These are phyloP conservation scores for Pseudovirgaria hyperparasitica DNA, from an alignment of 2,329 filamentous ascomycete genomes.

Conservation along the genomic window DNA sequence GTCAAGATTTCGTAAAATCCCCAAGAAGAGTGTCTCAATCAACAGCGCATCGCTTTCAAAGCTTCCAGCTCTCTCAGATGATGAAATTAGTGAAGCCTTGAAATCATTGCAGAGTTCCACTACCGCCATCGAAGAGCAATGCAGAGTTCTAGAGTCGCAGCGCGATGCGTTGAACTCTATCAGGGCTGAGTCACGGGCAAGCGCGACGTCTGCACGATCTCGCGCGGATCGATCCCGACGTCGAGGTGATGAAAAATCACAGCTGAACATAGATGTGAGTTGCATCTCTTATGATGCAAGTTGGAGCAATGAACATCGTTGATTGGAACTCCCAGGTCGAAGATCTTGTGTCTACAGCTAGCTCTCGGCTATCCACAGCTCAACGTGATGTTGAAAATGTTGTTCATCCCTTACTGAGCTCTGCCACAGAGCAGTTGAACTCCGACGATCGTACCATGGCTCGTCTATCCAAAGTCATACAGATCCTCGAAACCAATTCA, in stretches of 20 bases:
- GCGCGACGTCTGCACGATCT: too few species aligned
- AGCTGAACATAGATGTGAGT: too few species aligned
- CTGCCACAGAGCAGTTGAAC: slow-evolving; percentile 37
- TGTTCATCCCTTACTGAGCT: slow-evolving; percentile 33
- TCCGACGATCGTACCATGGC: slow-evolving; percentile 54
- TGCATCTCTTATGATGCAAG: too few species aligned
- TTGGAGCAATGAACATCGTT: background rate
- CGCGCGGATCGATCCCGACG: too few species aligned
- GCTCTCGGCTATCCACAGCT: slow-evolving; percentile 22
- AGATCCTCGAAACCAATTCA: slow-evolving; percentile 39
- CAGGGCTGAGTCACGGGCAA: too few species aligned
- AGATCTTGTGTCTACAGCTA: slow-evolving; percentile 14
- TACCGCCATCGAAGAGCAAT: slow-evolving; percentile 50
- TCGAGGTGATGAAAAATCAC: too few species aligned
- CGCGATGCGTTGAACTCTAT: slow-evolving; percentile 39
- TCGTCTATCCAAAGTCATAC: slow-evolving; percentile 53
- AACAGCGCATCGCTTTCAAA: slow-evolving; percentile 17
- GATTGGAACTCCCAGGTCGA: slow-evolving; percentile 8
- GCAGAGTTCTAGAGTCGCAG: slow-evolving; percentile 47
- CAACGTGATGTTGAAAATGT: slow-evolving; percentile 38
- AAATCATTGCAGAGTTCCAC: slow-evolving; percentile 53
- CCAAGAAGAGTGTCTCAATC: slow-evolving; percentile 19
- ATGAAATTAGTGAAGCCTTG: slow-evolving; percentile 49
- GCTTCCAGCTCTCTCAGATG: slow-evolving; percentile 40
- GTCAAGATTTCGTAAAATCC: slow-evolving; percentile 18